These are phyloP conservation scores for Turnera subulata DNA, from an alignment of 345 rosid species.

Conservation along the genomic window DNA sequence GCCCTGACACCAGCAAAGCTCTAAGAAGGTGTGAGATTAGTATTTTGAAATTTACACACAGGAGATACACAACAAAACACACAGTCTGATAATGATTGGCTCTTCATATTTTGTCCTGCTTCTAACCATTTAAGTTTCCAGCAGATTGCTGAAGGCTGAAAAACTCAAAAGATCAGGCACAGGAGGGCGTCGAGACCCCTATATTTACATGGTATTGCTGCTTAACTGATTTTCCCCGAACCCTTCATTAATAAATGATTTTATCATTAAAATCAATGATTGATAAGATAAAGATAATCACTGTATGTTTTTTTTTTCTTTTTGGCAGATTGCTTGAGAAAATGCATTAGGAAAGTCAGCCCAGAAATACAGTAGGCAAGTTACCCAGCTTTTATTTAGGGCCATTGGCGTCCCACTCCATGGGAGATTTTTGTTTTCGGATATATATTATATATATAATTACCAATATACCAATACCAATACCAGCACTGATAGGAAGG, in stretches of 20 bases:
- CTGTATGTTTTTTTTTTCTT: too few relatives aligned
- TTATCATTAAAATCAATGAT: not conserved
- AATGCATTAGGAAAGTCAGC: too few relatives aligned
- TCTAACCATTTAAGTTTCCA: not conserved
- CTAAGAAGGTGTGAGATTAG: constrained; percentile 55
- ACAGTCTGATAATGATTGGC: not conserved
- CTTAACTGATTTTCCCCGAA: not conserved
- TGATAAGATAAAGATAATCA: too few relatives aligned
- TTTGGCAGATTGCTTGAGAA: too few relatives aligned
- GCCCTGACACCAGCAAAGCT: constrained; percentile 98
- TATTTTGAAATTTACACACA: not conserved
- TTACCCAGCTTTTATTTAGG: too few relatives aligned
- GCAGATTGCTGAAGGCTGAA: constrained; percentile 52
- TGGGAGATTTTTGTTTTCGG: too few relatives aligned
- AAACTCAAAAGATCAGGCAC: constrained; percentile 71
- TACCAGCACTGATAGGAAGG: too few relatives aligned
- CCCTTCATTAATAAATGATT: not conserved
- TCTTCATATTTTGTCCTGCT: not conserved
- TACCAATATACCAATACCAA: too few relatives aligned
- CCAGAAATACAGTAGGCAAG: too few relatives aligned
- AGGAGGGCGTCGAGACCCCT: constrained; percentile 80
- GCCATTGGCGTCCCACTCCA: too few relatives aligned
- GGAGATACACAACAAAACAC: not conserved
- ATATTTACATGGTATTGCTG: constrained; percentile 59
- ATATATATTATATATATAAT: too few relatives aligned